These are phyloP conservation scores for Heritiera littoralis DNA, from an alignment of 345 rosid species.

Conservation along the genomic window DNA sequence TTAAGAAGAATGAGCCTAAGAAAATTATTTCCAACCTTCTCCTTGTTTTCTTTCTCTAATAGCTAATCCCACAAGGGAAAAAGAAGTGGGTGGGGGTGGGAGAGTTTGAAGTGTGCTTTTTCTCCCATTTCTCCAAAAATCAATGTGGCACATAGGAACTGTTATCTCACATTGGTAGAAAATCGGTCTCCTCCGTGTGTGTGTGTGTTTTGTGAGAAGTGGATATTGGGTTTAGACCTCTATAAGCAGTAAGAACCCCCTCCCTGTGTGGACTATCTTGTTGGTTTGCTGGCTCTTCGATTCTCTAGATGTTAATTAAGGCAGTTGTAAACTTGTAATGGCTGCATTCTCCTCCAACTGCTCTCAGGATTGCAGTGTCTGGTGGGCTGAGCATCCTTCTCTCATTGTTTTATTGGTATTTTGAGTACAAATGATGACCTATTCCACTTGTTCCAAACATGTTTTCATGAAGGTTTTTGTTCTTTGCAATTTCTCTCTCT, in stretches of 20 bases:
- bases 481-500: background rate
- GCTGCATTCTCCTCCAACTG: background rate
- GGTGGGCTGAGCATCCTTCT: background rate
- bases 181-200: background rate
- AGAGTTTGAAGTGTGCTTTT: background rate
- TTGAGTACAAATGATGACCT: background rate
- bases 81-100: too few species aligned
- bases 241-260: background rate
- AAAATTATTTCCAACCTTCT: background rate
- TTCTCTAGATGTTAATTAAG: background rate
- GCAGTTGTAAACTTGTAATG: background rate
- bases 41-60: background rate
- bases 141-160: background rate
- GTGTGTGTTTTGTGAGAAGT: background rate
- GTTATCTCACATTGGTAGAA: background rate
- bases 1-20: background rate
- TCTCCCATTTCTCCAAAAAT: background rate
- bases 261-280: background rate
- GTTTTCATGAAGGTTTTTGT: slow-evolving; percentile 6
- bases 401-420: background rate
- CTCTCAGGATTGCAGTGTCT: background rate
- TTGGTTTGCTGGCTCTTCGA: background rate
- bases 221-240: background rate
- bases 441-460: background rate
- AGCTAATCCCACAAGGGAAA: background rate